A percentile compares a stretch with the other conserved stretches of the same genome.
These are phyloP conservation scores for Xylariaceae sp. DNA, from an alignment of 2,329 filamentous ascomycete species.

Conservation along the genomic window DNA sequence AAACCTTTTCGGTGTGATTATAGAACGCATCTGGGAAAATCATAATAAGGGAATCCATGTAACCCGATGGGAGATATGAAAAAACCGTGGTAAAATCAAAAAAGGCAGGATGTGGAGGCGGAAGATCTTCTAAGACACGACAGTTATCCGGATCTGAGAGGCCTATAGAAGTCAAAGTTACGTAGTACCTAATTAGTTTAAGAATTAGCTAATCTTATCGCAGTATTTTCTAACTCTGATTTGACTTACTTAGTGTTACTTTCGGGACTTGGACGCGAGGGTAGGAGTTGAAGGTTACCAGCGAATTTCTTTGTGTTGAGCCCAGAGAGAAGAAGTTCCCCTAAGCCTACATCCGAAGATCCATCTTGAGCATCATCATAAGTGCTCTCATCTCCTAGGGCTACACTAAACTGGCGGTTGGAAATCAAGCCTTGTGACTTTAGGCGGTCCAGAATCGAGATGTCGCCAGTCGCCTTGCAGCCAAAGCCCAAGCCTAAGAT, in stretches of 20 bases:
- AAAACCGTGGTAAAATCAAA: slow-evolving; percentile 22
- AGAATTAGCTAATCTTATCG: slow-evolving; percentile 3
- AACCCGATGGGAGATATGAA: slow-evolving; percentile 20
- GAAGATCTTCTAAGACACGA: not conserved
- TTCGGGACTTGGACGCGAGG: not conserved
- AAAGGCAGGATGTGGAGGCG: slow-evolving; percentile 10
- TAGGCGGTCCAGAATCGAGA: slow-evolving; percentile 21
- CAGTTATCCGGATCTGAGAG: slow-evolving; percentile 24
- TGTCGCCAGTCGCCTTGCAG: slow-evolving; percentile 1
- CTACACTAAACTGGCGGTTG: slow-evolving; percentile 28
- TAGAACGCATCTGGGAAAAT: slow-evolving; percentile 22
- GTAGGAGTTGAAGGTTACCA: slow-evolving; percentile 20
- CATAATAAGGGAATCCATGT: slow-evolving; percentile 3
- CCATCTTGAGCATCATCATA: not conserved
- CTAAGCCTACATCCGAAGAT: slow-evolving; percentile 11
- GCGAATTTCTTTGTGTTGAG: slow-evolving; percentile 28
- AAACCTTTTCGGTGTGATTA: slow-evolving; percentile 16
- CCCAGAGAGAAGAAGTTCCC: slow-evolving; percentile 31
- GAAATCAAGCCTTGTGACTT: slow-evolving; percentile 19
- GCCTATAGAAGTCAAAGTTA: slow-evolving; percentile 23
- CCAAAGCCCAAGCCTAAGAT: slow-evolving; percentile 30
- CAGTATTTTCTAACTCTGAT: not conserved
- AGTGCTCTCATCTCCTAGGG: slow-evolving; percentile 24
- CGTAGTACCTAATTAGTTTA: slow-evolving; percentile 19
- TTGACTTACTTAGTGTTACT: slow-evolving; percentile 19